These are phyloP conservation scores for Lentinus brumalis DNA, from an alignment of 768 basidiomycete species.

Conservation along the genomic window DNA sequence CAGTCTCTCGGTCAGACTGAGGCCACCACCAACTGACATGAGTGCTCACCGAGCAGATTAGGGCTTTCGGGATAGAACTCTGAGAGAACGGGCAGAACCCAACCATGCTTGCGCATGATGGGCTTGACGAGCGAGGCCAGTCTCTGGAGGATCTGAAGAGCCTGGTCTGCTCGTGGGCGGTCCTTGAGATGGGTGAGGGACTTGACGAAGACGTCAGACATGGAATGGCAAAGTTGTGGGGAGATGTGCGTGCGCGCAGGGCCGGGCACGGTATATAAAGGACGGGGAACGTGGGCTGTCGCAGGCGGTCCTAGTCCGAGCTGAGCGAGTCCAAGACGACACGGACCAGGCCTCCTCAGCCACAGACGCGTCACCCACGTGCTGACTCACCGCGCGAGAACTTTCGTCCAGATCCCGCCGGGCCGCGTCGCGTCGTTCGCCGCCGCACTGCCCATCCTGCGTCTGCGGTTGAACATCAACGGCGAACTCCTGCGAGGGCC, in stretches of 20 bases:
- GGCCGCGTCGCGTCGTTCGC: constrained; percentile 2
- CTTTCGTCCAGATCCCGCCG: constrained; percentile 9
- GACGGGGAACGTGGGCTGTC: not conserved
- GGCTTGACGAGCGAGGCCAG: constrained; percentile 86
- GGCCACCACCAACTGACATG: constrained; percentile 14
- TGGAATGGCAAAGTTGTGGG: constrained; percentile 25
- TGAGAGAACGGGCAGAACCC: constrained; percentile 78
- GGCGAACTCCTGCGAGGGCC: too few species aligned
- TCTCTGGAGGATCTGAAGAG: constrained; percentile 65
- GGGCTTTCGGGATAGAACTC: constrained; percentile 85
- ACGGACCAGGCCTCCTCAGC: not conserved
- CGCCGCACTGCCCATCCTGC: not conserved
- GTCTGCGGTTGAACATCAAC: not conserved
- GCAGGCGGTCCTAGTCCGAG: not conserved
- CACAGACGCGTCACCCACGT: constrained; percentile 15
- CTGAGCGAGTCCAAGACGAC: too few species aligned
- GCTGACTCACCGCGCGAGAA: not conserved
- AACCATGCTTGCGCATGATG: constrained; percentile 85
- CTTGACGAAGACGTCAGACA: constrained; percentile 62
- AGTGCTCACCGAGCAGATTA: constrained; percentile 64
- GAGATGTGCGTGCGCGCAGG: not conserved
- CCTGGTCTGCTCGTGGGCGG: constrained; percentile 65
- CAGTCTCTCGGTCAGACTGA: constrained; percentile 2
- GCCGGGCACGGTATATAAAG: constrained; percentile 1
- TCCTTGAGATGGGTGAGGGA: constrained; percentile 74